These are phyloP conservation scores for Pythium volutum DNA, from an alignment of 352 stramenopile genomes.

Conservation along the genomic window DNA sequence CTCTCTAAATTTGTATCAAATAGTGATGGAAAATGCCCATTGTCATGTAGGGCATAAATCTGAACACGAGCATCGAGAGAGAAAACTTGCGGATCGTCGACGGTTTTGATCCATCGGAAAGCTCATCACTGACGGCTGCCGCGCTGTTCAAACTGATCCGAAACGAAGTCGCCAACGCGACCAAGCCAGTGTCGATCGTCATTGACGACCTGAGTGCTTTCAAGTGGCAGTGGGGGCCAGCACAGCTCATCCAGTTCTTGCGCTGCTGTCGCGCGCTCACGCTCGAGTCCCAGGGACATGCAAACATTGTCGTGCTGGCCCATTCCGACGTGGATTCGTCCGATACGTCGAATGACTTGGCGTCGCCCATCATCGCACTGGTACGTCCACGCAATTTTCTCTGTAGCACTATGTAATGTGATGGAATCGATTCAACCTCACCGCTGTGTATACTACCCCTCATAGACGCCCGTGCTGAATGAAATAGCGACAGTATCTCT, in stretches of 20 bases:
- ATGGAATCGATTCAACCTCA: not conserved
- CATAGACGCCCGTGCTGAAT: slow-evolving; percentile 39
- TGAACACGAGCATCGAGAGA: slow-evolving; percentile 32
- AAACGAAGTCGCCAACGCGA: slow-evolving; percentile 31
- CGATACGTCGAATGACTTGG: not conserved
- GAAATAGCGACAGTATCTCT: slow-evolving; percentile 64
- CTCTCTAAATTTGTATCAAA: no score
- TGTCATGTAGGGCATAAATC: slow-evolving; percentile 44
- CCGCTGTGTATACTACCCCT: not conserved
- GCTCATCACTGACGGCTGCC: not conserved
- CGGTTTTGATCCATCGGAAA: slow-evolving; percentile 21
- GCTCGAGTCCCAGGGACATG: slow-evolving; percentile 37
- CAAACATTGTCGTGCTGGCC: slow-evolving; percentile 55
- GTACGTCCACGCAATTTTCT: not conserved
- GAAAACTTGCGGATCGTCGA: slow-evolving; percentile 42
- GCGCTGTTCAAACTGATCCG: slow-evolving; percentile 41
- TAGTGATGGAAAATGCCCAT: not conserved
- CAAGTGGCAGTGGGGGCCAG: slow-evolving; percentile 52
- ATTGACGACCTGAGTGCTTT: slow-evolving; percentile 63
- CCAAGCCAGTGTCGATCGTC: slow-evolving; percentile 41
- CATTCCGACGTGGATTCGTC: slow-evolving; percentile 47
- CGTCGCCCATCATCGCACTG: not conserved
- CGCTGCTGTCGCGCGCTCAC: slow-evolving; percentile 66
- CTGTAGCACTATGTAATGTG: not conserved
- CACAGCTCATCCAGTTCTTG: slow-evolving; percentile 46